Base-by-base conservation (phyloP, 768 basidiomycete genomes). In the Phylloporus sp. region DNA sequence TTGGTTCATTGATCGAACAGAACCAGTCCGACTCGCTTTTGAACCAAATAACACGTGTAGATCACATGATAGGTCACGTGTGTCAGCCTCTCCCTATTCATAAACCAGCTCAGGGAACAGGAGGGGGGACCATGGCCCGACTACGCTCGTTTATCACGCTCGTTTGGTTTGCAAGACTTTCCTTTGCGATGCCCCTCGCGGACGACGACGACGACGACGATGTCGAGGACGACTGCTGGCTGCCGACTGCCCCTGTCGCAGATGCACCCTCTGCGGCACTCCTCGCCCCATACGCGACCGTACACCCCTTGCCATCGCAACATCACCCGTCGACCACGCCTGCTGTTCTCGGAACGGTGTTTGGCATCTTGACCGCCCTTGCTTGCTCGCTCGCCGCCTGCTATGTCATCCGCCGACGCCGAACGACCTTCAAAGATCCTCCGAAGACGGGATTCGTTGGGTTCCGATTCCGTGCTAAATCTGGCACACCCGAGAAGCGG, bases 71-170 rank as follows among this genome's bases (percentile, higher is more conserved):
- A 32, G 29, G 36, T 57, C 56, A 56, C 54, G 56, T 58, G 60
- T 1, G 63, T 65, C 63, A 60, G 60, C 60, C 63, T 47, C 63
- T 26, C 13, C 27, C 2, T 24, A 28, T 58, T 58, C 49, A 58
- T 45, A 61, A 53, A 36, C 47, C 5, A 29, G 47, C 31, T 29
- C 24, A 2, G 5, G 39, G 49, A 26, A 24, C 2, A 15, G 16
- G 9, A 2, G 11, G 36, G 10, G 32, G 16, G 38, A 38, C 32
- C 16, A 62, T 63, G 61, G 38, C 42, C 36, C 53, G 27, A 47
- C 23, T 42, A 55, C 62, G 26, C 53, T 65, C 63, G 1, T 61
- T 65, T 38, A 41, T 28, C 11, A 55, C 57, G 26, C 53, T 63
- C 62, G 0, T 59, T 52, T 61, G 45, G 36, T 11, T 38, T 1